Base-by-base conservation (phyloP, 2,329 filamentous ascomycete genomes). In the Myotisia sp. region DNA sequence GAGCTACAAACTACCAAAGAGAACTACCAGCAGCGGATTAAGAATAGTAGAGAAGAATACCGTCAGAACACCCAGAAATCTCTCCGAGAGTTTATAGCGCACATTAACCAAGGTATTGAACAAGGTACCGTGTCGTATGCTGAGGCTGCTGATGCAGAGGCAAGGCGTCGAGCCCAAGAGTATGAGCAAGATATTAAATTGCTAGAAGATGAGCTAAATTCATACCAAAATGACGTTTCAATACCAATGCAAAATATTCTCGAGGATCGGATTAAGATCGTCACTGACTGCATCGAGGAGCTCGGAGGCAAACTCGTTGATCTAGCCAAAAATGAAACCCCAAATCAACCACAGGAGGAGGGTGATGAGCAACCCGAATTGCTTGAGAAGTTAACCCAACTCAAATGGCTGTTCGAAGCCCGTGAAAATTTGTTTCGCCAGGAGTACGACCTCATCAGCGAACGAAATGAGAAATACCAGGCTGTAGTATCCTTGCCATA, bases 381-480 rank as follows among this genome's bases (percentile, higher is more conserved):
- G 0, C 65, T 95, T 2, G 90, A 98, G 56, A 92, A 93, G 58
- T 67, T 98, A 8, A 95, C 87, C 0, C 71, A 94, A 30, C 67
- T 95, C 9, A 98, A 95, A 51, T 95, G 90, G 86, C 75, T 95
- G 6, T 95, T 94, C 47, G 90, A 98, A 54, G 79, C 81, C 1
- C 76, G 86, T n/a, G 90, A 98, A 58, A 69, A 72, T 29, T 67
- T 95, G 6, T 79, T 95, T 59, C 76, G 82, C 27, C 80, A 84
- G 47, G 71, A 87, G 34, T 93, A 84, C 50, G 81, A 92, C 46
- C 63, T 95, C 7, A 71, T 93, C 21, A 77, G 76, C 13, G 82
- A 86, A 52, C 79, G 86, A 33, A 90, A 93, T 49, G 72, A 85
- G 38, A 77, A 83, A 21, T 95, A 93, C 56, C 76, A 80, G 44